Evolutionary conservation across 176 grass and related monocot genomes (phyloP).

Genomic region (Chrysopogon serrulatus): DNA sequence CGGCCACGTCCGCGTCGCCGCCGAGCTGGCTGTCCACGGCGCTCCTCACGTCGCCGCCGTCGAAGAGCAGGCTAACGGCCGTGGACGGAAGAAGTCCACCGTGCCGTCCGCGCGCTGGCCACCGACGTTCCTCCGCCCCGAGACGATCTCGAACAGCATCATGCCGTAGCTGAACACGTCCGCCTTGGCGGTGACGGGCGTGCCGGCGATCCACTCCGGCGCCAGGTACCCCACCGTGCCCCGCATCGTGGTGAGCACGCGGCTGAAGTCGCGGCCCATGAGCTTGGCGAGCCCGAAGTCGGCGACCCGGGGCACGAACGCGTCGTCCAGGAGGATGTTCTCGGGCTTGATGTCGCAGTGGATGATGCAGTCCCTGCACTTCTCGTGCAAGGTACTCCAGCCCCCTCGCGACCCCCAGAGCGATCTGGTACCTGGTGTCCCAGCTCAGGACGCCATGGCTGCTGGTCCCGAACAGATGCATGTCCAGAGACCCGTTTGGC

Average conservation of each 20-base stretch:
- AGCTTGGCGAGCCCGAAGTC: constrained; percentile 58
- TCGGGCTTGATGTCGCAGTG: constrained; percentile 77
- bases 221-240: constrained; percentile 54
- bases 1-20: constrained; percentile 4
- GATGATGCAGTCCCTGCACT: constrained; percentile 64
- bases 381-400: constrained; percentile 59
- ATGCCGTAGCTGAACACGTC: constrained; percentile 69
- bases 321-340: constrained; percentile 54
- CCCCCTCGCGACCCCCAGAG: constrained; percentile 43
- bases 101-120: constrained; percentile 5
- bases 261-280: constrained; percentile 53
- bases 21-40: constrained; percentile 16
- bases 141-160: constrained; percentile 53
- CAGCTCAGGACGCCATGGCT: constrained; percentile 28
- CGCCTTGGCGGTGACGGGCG: constrained; percentile 37
- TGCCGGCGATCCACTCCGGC: constrained; percentile 53
- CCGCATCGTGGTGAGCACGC: constrained; percentile 48
- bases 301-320: constrained; percentile 27
- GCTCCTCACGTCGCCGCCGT: constrained; percentile 15
- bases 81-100: constrained; percentile 30
- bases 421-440: constrained; percentile 46
- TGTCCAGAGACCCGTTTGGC: constrained; percentile 40
- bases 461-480: constrained; percentile 23
- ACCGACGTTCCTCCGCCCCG: constrained; percentile 31
- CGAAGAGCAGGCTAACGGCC: not conserved